Evolutionary conservation across 2,329 filamentous ascomycete species (phyloP), one percentile per base, ranked within the genome.

Genomic region (Sodiomyces alkalinus): DNA sequence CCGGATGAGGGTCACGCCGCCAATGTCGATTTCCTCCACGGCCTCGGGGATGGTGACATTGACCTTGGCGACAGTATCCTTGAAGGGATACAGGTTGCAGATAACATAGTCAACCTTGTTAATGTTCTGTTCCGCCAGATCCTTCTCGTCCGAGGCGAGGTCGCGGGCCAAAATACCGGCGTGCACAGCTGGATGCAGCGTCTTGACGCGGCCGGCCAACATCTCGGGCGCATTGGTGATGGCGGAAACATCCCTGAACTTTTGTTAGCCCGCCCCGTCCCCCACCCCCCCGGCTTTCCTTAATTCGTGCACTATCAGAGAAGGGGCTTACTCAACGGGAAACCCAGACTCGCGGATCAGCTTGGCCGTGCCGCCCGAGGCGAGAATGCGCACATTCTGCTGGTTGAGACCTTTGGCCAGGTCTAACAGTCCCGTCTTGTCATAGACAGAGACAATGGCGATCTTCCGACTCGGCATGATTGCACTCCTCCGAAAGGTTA

Each of bases 11-110:
- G 90, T 98, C 29, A 98, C 90, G 45, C 90, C 90, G 40, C 86
- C 90, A 50, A 98, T 94, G 58, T 98, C 90, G 46, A 98, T 92
- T 63, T 98, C 90, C 61, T 98, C 90, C 21, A 98, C 87, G 28
- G 90, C 90, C 60, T 98, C 87, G 28, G 82, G 74, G 38, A 98
- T 81, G 36, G 87, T 96, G 46, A 98, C 90, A 48, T 93, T 92
- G 62, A 92, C 75, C 68, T 94, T 92, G 45, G 85, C 80, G 43
- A 98, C 76, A 18, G 90, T 98, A 53, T 96, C 86, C 64, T 94
- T 94, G 74, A 98, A 98, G 9, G 90, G 90, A 58, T 98, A 96
- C 31, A 98, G 70, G 62, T 98, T 98, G 77, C 90, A 96, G 51
- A 98, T 79, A 44, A 93, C 83, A 45, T 78, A 92, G 68, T 92